Percentiles rank a stretch among this genome's conserved stretches.
phyloP scores from a whole-genome alignment of 495 filamentous ascomycete genomes.

The Podospora pseudoanserina region DNA sequence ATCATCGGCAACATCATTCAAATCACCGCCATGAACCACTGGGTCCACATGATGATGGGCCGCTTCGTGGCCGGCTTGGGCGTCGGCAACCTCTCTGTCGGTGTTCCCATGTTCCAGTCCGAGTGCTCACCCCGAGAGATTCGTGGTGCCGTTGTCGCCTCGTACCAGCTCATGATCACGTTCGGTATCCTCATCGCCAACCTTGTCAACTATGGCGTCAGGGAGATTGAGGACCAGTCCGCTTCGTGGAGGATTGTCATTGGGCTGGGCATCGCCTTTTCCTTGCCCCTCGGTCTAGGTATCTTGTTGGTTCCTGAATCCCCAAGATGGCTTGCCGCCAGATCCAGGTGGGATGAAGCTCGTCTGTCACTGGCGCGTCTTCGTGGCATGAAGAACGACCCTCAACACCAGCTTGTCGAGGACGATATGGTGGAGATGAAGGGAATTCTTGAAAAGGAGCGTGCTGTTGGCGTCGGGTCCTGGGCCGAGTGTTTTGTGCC shows the following conservation, averaged over 20 bases:
- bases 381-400: conserved; percentile 55
- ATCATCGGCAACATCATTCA: conserved; percentile 54
- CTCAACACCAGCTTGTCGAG: conserved; percentile 56
- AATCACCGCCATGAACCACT: conserved; percentile 44
- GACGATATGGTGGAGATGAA: conserved; percentile 68
- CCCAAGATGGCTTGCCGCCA: conserved; percentile 56
- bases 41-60: conserved; percentile 50
- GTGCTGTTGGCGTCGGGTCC: conserved; percentile 43
- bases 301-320: conserved; percentile 61
- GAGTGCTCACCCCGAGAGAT: conserved; percentile 55
- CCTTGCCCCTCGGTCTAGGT: conserved; percentile 59
- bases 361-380: conserved; percentile 59
- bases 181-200: conserved; percentile 72
- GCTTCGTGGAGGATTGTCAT: conserved; percentile 68
- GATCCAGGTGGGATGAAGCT: conserved; percentile 54
- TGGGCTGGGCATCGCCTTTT: conserved; percentile 65
- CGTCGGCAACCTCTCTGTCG: conserved; percentile 60
- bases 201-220: conserved; percentile 59
- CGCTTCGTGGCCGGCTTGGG: conserved; percentile 60
- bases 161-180: conserved; percentile 77
- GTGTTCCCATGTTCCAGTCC: conserved; percentile 61
- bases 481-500: conserved; percentile 60
- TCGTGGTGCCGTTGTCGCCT: conserved; percentile 55
- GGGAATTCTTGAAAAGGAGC: conserved; percentile 56
- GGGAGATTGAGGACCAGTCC: conserved; percentile 43